Conservation (phyloP, 352 stramenopile genomes). For the Pythium rhizo-oryzae region DNA sequence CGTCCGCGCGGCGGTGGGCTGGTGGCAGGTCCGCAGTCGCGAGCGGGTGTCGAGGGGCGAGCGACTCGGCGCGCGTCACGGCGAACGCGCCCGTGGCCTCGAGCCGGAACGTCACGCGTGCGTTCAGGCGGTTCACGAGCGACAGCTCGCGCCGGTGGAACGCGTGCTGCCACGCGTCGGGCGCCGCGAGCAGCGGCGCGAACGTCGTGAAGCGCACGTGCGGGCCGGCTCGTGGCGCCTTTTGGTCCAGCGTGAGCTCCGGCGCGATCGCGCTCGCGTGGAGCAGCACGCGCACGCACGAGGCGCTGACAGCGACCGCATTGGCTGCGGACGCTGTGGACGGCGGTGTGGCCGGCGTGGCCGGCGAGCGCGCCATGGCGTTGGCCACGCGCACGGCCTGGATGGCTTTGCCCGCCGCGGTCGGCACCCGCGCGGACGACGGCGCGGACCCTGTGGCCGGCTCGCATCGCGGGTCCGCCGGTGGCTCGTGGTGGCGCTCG, state of each 20-base stretch:
- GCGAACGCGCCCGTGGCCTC: conserved; percentile 65
- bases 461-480: not conserved
- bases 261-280: conserved; percentile 64
- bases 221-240: conserved; percentile 26
- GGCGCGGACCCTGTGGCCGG: conserved; percentile 9
- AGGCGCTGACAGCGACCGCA: conserved; percentile 30
- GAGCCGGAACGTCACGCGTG: conserved; percentile 71
- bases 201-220: conserved; percentile 80
- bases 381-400: conserved; percentile 71
- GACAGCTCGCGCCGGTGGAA: conserved; percentile 59
- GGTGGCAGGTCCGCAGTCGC: conserved; percentile 55
- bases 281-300: conserved; percentile 67
- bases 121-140: conserved; percentile 61
- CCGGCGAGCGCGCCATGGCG: conserved; percentile 38
- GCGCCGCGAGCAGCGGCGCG: conserved; percentile 47
- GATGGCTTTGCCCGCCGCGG: conserved; percentile 66
- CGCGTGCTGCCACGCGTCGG: conserved; percentile 32
- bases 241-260: conserved; percentile 61
- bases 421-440: conserved; percentile 7
- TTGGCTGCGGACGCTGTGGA: not conserved
- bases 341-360: not conserved
- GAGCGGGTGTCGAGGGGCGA: conserved; percentile 65
- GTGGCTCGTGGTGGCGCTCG: not conserved
- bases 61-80: conserved; percentile 59
- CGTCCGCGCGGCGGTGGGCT: conserved; percentile 54